Evolutionary conservation across 2,329 filamentous ascomycete genomes (phyloP).

Genomic region (Rhinocladiella similis): DNA sequence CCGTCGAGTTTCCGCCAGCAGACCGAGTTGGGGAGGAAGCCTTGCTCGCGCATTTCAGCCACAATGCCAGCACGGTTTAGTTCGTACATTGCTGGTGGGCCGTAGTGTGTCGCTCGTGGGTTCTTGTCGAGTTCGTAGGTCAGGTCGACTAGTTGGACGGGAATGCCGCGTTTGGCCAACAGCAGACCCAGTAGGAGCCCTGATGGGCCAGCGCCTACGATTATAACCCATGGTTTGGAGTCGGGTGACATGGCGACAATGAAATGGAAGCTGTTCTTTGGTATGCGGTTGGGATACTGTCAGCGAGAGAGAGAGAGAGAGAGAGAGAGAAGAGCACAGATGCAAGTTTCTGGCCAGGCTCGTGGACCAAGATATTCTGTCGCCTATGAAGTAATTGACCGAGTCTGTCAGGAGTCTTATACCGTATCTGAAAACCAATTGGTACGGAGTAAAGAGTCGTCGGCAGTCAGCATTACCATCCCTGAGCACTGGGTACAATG

Average conservation of each 20-base stretch:
- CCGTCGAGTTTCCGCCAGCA: slow-evolving; percentile 47
- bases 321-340: background rate
- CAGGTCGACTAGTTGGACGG: slow-evolving; percentile 50
- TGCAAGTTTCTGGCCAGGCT: no score
- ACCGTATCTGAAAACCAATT: no score
- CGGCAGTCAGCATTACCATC: background rate
- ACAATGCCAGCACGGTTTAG: slow-evolving; percentile 60
- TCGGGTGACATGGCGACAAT: background rate
- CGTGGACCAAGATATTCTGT: no score
- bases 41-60: slow-evolving; percentile 47
- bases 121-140: slow-evolving; percentile 56
- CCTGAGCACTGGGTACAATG: background rate
- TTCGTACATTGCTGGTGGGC: slow-evolving; percentile 58
- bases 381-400: no score
- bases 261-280: no score
- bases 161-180: slow-evolving; percentile 34
- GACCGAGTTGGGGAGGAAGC: slow-evolving; percentile 43
- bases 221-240: slow-evolving; percentile 24
- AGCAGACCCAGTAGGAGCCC: slow-evolving; percentile 35
- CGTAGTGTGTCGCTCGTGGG: slow-evolving; percentile 66
- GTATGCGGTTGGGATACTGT: no score
- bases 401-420: no score
- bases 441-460: no score
- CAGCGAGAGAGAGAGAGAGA: background rate
- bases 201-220: slow-evolving; percentile 37